Evolutionary conservation across 2,329 filamentous ascomycete species (phyloP), one percentile per base, ranked within the genome.

Genomic region (Verticillium nubilum): DNA sequence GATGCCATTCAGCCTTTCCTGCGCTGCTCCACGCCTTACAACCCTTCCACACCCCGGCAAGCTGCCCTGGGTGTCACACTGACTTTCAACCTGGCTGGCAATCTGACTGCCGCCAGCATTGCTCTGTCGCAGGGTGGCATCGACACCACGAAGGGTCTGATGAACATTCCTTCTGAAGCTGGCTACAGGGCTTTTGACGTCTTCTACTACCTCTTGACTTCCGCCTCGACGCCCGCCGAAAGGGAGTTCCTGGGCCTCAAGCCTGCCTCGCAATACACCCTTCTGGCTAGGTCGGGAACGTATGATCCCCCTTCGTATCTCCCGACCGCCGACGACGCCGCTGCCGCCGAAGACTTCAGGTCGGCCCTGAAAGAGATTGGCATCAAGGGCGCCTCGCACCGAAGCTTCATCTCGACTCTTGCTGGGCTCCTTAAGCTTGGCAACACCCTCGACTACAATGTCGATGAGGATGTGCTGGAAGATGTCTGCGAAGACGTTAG

Each of bases 121-220:
- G 87, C 92, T 27, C 77, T 99, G 7, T 94, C 94, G 0, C 89
- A 92, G 42, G 90, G 91, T 3, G 95, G 95, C 19, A 90, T 99
- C 61, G 91, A 99, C 70, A 95, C 92, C 0, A 76, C 81, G 23
- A 86, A 86, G 63, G 95, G 94, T 50, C 80, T 99, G 12, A 79
- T 97, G 17, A 86, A 90, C 59, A 86, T 99, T 17, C 91, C 95
- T 0, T 74, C 86, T 0, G 87, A 97, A 69, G 70, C 86, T 6
- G 95, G 95, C 13, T 92, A 92, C 73, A 88, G 95, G 63, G 95
- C 94, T 3, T 99, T 99, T 67, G 94, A 99, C 70, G 95, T 96
- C 56, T 98, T 99, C 71, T 98, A 99, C 77, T 98, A 97, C 68
- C 85, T 99, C 1, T 82, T 98, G 50, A 96, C 93, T 0, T 92